Percentiles rank a stretch among this genome's conserved stretches.
Evolutionary conservation across 2,329 filamentous ascomycete species (phyloP).

Genomic region (Arthrobotrys pseudoclavata): DNA sequence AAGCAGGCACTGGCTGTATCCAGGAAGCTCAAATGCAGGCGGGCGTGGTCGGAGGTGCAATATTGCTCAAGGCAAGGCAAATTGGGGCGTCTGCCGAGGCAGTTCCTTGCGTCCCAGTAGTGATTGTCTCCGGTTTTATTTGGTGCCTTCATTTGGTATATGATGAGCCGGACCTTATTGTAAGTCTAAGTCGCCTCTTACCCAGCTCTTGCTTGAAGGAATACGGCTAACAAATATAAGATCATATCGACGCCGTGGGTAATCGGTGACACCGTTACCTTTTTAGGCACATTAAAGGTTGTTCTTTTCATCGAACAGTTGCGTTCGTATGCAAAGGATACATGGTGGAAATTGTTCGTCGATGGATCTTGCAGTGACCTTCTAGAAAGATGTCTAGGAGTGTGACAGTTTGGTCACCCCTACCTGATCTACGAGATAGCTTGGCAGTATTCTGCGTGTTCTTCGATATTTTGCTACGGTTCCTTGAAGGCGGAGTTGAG

Average conservation of each 20-base stretch:
- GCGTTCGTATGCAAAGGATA: constrained; percentile 9
- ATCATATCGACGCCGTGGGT: background rate
- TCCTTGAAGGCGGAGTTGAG: no score
- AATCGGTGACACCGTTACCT: constrained; percentile 3
- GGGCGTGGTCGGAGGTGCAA: background rate
- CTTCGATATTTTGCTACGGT: no score
- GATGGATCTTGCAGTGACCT: constrained; percentile 9
- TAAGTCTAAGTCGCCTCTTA: constrained; percentile 3
- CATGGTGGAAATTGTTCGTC: background rate
- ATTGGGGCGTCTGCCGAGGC: background rate
- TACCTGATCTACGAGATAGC: no score
- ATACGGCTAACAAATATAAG: constrained; percentile 12
- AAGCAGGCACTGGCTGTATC: background rate
- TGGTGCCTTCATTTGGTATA: constrained; percentile 18
- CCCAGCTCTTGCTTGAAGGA: no score
- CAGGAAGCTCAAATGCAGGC: constrained; percentile 6
- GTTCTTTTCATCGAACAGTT: constrained; percentile 2
- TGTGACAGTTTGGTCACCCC: no score
- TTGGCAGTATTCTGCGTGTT: no score
- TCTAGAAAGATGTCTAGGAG: background rate
- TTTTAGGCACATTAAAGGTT: constrained; percentile 15
- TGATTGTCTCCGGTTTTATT: background rate
- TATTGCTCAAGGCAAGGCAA: background rate
- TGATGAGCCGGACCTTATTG: background rate
- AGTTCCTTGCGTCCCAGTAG: background rate